Evolutionary conservation across 1,139 yeast genomes (phyloP).

Genomic region (Eremothecium gossypii): DNA sequence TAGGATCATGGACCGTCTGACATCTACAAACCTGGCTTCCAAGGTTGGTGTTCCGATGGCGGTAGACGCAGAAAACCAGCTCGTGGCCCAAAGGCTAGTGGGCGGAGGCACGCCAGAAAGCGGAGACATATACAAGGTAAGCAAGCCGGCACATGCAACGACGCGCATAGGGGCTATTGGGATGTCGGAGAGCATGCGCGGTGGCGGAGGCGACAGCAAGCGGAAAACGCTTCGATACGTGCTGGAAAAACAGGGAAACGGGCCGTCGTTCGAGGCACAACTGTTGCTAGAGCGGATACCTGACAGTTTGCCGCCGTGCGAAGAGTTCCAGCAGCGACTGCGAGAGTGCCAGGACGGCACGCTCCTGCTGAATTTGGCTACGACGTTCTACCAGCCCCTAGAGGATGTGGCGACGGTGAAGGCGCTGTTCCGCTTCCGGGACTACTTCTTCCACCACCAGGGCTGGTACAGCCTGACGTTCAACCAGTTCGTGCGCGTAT

Average conservation of each 20-base stretch:
- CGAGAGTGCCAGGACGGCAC: constrained; percentile 1
- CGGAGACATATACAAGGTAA: too few relatives aligned
- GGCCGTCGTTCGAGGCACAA: constrained; percentile 3
- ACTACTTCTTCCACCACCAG: constrained; percentile 3
- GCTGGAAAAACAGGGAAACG: constrained; percentile 1
- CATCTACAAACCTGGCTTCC: too few relatives aligned
- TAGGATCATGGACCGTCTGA: too few relatives aligned
- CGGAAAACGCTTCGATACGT: constrained; percentile 3
- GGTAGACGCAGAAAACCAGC: too few relatives aligned
- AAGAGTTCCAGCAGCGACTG: not conserved
- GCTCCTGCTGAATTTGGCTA: constrained; percentile 1
- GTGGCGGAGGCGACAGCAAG: not conserved
- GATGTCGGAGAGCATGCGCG: too few relatives aligned
- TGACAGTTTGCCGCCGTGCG: not conserved
- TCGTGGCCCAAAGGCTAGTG: too few relatives aligned
- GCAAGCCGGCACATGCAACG: too few relatives aligned
- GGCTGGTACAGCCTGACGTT: constrained; percentile 2
- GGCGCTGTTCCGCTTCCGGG: not conserved
- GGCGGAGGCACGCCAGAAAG: too few relatives aligned
- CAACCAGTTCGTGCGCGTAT: constrained; percentile 1
- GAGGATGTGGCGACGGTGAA: constrained; percentile 1
- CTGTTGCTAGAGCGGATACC: constrained; percentile 1
- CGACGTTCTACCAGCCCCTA: constrained; percentile 2
- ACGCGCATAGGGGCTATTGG: too few relatives aligned
- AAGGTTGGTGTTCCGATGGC: too few relatives aligned